Evolutionary conservation across 179 eudicot species (phyloP).

Genomic region (Carnegiea gigantea): DNA sequence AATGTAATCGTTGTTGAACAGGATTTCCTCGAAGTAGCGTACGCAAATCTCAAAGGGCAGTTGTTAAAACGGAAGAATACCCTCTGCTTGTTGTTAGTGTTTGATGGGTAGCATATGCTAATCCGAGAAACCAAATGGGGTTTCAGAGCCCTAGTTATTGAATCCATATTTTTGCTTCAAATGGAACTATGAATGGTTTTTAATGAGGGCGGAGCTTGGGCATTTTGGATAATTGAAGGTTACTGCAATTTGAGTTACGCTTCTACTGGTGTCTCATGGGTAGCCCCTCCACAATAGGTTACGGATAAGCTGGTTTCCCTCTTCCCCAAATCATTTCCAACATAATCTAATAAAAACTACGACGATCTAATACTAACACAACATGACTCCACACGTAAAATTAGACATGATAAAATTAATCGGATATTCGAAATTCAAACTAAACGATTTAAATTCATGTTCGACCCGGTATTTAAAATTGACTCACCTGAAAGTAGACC

Average conservation of each 20-base stretch:
- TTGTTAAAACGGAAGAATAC: constrained; percentile 4
- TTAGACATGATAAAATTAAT: too few species aligned
- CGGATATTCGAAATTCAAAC: too few species aligned
- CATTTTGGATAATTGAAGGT: neutral
- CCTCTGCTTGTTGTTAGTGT: neutral
- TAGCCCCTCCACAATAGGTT: neutral
- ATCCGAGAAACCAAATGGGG: neutral
- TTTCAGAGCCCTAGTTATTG: constrained; percentile 16
- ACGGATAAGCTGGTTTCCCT: too few species aligned
- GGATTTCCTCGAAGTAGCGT: neutral
- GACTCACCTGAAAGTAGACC: too few species aligned
- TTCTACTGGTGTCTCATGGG: neutral
- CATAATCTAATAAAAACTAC: too few species aligned
- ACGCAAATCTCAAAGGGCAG: constrained; percentile 21
- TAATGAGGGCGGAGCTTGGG: neutral
- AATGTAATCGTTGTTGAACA: constrained; percentile 20
- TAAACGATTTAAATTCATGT: too few species aligned
- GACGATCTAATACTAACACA: too few species aligned
- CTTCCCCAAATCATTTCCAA: too few species aligned
- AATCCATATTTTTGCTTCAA: constrained; percentile 22
- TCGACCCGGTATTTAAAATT: too few species aligned
- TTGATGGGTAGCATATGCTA: constrained; percentile 11
- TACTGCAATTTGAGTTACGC: neutral
- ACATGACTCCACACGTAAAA: too few species aligned
- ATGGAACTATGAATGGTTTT: neutral